Base-by-base conservation (phyloP, 768 basidiomycete species). In the Suillus cothurnatus region DNA sequence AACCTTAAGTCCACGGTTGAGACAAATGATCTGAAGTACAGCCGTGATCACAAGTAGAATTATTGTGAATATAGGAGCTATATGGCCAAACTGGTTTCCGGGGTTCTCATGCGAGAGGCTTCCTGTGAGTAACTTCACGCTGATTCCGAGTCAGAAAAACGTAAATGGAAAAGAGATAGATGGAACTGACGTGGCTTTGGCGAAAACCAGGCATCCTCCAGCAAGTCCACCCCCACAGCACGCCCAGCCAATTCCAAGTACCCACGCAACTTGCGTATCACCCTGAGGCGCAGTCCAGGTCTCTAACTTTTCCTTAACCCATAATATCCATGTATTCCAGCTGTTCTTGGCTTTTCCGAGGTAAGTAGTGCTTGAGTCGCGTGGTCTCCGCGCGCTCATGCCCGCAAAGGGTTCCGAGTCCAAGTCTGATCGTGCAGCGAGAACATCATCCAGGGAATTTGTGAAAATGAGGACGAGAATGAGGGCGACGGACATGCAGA, bases 201-300 rank as follows among this genome's bases (percentile, higher is more conserved):
- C 90, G 67, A 98, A 96, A 4, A 99, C 94, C 64, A 99, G 81
- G 76, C 89, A 92, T 49, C 89, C 88, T 6, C 96, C 97, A 7
- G 94, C 94, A 45, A 99, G 80, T 41, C 94, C 91, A 15, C 96
- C 96, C 39, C 96, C 95, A 62, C 89, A 88, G 67, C 95, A 95
- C 3, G 94, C 92, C 97, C 96, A 98, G 2, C 90, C 90, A 59
- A 99, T 94, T 17, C 95, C 96, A 53, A 96, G 82, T 32, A 92
- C 89, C 93, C 95, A 97, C 8, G 91, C 90, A 49, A 99, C 81
- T 62, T 89, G 88, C 69, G 86, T 91, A 72, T 99, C 96, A 72
- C 91, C 91, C 71, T 90, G 91, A 15, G 89, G 82, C 34, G 86
- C 88, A 9, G 90, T 90, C 89, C 92, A 91, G 1, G 75, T 69